These are phyloP conservation scores for Brassica hybrid DNA, from an alignment of 441 rosid species.

Conservation along the genomic window DNA sequence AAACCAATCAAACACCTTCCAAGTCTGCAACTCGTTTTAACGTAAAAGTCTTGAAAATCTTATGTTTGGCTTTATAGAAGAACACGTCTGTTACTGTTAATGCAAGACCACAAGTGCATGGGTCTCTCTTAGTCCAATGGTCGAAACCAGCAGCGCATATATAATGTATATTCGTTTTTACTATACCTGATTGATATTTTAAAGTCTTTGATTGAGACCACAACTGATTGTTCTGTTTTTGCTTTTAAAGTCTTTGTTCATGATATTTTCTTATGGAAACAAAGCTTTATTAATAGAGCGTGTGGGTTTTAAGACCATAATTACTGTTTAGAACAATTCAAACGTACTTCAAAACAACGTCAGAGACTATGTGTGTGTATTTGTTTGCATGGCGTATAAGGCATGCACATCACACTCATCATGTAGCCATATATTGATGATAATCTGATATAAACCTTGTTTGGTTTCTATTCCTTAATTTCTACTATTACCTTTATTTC, in stretches of 20 bases:
- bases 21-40: constrained; percentile 25
- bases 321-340: too few species aligned
- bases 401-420: too few species aligned
- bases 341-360: too few species aligned
- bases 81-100: constrained; percentile 35
- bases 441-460: too few species aligned
- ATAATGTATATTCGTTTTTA: neutral
- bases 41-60: neutral
- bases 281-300: too few species aligned
- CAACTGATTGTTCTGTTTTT: constrained; percentile 23
- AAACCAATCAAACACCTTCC: constrained; percentile 13
- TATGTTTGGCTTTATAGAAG: constrained; percentile 32
- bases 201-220: neutral
- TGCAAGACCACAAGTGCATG: constrained; percentile 33
- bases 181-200: neutral
- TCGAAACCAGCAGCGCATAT: constrained; percentile 2
- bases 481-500: too few species aligned
- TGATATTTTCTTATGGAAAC: constrained; percentile 1
- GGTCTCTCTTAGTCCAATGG: constrained; percentile 24
- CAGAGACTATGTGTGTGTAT: too few species aligned
- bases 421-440: too few species aligned
- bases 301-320: too few species aligned
- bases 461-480: too few species aligned
- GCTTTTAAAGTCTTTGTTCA: constrained; percentile 14
- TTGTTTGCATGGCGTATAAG: too few species aligned